These are phyloP conservation scores for Triticum aestivum DNA, from an alignment of 176 grass and related monocot species.

Conservation along the genomic window DNA sequence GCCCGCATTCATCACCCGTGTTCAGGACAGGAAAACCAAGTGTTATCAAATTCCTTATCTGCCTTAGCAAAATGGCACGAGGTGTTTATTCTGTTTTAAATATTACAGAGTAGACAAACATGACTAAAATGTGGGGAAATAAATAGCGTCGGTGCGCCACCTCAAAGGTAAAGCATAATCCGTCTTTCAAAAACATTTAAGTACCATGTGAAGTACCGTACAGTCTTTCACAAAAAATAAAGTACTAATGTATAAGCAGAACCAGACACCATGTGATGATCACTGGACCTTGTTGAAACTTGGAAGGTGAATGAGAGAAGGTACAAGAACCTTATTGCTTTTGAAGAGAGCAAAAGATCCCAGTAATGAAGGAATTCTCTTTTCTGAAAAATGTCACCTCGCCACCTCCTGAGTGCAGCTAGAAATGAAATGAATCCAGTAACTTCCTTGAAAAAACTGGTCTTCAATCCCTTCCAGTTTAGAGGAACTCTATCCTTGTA, in stretches of 20 bases:
- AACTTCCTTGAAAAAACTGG: too few species aligned
- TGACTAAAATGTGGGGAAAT: too few species aligned
- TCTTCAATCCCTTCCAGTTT: too few species aligned
- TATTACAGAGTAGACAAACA: too few species aligned
- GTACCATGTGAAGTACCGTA: too few species aligned
- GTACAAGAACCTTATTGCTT: neutral
- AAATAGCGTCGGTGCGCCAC: too few species aligned
- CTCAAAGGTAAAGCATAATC: too few species aligned
- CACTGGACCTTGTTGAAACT: neutral
- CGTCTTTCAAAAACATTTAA: too few species aligned
- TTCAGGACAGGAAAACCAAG: conserved; percentile 74
- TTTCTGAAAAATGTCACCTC: too few species aligned
- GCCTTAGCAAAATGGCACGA: conserved; percentile 36
- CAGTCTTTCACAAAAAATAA: neutral
- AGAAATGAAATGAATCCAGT: too few species aligned
- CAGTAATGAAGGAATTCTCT: neutral
- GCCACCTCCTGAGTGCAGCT: too few species aligned
- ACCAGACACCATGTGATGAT: neutral
- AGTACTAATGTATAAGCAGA: neutral
- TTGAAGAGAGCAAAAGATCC: neutral
- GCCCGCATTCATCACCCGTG: conserved; percentile 82
- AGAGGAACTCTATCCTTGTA: conserved; percentile 56
- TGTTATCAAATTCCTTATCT: conserved; percentile 80
- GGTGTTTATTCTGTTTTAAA: too few species aligned
- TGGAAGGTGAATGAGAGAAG: neutral